phyloP scores from a whole-genome alignment of 2,329 filamentous ascomycete species.

The Aspergillus versicolor region DNA sequence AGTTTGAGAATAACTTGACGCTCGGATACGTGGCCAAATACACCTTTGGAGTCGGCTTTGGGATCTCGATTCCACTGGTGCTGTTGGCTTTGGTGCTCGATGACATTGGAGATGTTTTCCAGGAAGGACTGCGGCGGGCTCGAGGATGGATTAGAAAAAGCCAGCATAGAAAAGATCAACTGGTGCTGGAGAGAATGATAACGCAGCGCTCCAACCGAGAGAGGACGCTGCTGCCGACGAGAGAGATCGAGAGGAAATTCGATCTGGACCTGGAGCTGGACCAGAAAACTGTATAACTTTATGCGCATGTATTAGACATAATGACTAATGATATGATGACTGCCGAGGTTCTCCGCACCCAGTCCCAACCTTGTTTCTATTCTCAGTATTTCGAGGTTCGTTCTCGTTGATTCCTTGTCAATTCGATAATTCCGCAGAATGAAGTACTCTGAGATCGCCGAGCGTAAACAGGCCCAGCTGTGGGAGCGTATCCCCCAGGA shows the following conservation, averaged over 20 bases:
- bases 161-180: background rate
- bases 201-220: background rate
- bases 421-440: background rate
- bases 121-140: constrained; percentile 21
- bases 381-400: background rate
- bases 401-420: background rate
- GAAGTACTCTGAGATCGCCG: constrained; percentile 34
- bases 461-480: constrained; percentile 40
- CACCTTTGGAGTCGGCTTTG: constrained; percentile 56
- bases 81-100: constrained; percentile 48
- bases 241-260: constrained; percentile 10
- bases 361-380: background rate
- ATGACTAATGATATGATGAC: constrained; percentile 8
- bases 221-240: constrained; percentile 8
- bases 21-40: constrained; percentile 55
- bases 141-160: constrained; percentile 24
- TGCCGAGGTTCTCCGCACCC: constrained; percentile 11
- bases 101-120: constrained; percentile 36
- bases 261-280: constrained; percentile 24
- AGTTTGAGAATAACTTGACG: constrained; percentile 46
- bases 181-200: constrained; percentile 2
- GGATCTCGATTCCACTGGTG: constrained; percentile 53
- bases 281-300: background rate
- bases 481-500: constrained; percentile 38
- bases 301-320: background rate